phyloP scores from a whole-genome alignment of 371 early-diverging fungal genomes.

The Mortierella sp. region DNA sequence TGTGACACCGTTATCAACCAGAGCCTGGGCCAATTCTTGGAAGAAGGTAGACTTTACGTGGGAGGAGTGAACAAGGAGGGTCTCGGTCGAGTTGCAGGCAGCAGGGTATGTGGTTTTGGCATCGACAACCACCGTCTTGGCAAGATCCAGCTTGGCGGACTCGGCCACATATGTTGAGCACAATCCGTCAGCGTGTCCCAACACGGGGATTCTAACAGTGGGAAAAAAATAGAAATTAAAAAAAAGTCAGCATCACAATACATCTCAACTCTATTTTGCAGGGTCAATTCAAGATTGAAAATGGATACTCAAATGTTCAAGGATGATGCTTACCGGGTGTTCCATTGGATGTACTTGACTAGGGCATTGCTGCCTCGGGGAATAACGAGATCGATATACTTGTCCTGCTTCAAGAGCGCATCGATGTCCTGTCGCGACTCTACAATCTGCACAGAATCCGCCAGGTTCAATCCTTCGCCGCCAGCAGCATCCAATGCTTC shows the following conservation, averaged over 20 bases:
- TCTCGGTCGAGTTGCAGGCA: conserved; percentile 96
- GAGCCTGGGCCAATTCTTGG: conserved; percentile 64
- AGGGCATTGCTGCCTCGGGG: conserved; percentile 94
- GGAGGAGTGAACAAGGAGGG: conserved; percentile 83
- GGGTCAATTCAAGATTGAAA: background rate
- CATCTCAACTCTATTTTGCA: conserved; percentile 1
- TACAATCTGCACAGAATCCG: conserved; percentile 89
- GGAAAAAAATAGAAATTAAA: conserved; percentile 1
- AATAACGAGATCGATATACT: conserved; percentile 95
- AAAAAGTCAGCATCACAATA: background rate
- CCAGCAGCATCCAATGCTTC: conserved; percentile 75
- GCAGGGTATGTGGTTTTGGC: conserved; percentile 96
- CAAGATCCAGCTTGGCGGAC: conserved; percentile 80
- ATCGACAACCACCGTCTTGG: conserved; percentile 86
- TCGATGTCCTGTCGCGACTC: conserved; percentile 90
- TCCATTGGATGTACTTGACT: conserved; percentile 91
- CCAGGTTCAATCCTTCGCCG: conserved; percentile 62
- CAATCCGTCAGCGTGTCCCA: conserved; percentile 98
- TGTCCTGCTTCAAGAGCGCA: conserved; percentile 86
- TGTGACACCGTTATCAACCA: conserved; percentile 70
- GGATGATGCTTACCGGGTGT: conserved; percentile 74
- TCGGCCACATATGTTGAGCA: conserved; percentile 93
- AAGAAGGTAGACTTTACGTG: conserved; percentile 67
- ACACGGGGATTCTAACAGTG: conserved; percentile 89
- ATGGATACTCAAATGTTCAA: conserved; percentile 19